Conservation (phyloP, 169 alveolate genomes). For the Cystoisospora suis region DNA sequence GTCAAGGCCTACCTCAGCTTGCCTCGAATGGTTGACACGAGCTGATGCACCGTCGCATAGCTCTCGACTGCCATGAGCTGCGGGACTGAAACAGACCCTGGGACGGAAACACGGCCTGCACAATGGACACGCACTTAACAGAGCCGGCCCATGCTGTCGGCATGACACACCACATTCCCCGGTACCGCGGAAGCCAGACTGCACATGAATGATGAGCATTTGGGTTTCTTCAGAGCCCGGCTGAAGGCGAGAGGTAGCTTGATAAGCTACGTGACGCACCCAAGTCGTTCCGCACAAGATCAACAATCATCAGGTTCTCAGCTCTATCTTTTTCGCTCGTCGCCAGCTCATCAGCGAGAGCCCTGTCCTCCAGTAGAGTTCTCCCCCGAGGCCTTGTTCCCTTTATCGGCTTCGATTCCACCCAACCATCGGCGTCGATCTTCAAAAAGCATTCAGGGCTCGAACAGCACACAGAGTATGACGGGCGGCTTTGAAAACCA, state of each 20-base stretch:
- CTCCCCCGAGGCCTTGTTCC: conserved; percentile 72
- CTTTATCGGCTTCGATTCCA: conserved; percentile 73
- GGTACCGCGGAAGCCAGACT: too few species aligned
- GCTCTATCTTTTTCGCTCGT: conserved; percentile 69
- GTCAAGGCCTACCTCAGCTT: conserved; percentile 28
- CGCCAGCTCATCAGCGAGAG: conserved; percentile 50
- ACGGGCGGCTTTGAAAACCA: too few species aligned
- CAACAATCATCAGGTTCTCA: conserved; percentile 77
- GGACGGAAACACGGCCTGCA: conserved; percentile 65
- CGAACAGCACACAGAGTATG: conserved; percentile 57
- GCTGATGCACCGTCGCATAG: conserved; percentile 68
- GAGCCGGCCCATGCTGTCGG: too few species aligned
- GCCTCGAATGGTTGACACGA: conserved; percentile 73
- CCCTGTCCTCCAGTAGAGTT: conserved; percentile 64
- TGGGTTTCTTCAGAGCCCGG: too few species aligned
- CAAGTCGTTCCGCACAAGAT: conserved; percentile 71
- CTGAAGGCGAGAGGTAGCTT: too few species aligned
- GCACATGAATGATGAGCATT: too few species aligned
- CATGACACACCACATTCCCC: too few species aligned
- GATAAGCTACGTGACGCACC: too few species aligned
- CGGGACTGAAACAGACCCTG: conserved; percentile 66
- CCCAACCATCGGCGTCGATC: conserved; percentile 57
- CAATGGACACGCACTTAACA: background rate
- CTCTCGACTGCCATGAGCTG: conserved; percentile 67
- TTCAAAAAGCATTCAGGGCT: conserved; percentile 73